A percentile compares a stretch with the other conserved stretches of the same genome.
Evolutionary conservation across 352 stramenopile genomes (phyloP).

Genomic region (Phytophthora ohioensis): DNA sequence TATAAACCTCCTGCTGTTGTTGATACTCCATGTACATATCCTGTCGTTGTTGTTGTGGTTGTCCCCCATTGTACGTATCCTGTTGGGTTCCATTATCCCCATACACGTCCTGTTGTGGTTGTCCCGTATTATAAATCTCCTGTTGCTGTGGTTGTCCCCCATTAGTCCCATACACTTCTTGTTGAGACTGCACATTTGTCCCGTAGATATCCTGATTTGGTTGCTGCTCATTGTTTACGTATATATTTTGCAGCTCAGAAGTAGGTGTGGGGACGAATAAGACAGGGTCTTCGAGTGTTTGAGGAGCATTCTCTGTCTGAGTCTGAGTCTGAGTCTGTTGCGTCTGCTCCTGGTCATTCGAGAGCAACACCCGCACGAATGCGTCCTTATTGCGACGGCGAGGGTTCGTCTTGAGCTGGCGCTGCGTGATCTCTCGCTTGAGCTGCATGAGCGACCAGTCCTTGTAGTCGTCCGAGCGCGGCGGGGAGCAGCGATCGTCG

Average conservation of each 20-base stretch:
- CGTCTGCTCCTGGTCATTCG: constrained; percentile 31
- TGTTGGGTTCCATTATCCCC: not conserved
- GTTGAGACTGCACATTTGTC: constrained; percentile 3
- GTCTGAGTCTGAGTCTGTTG: constrained; percentile 1
- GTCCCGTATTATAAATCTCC: constrained; percentile 7
- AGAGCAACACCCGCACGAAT: constrained; percentile 50
- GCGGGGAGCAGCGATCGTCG: constrained; percentile 50
- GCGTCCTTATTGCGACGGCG: constrained; percentile 57
- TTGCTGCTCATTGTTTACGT: constrained; percentile 32
- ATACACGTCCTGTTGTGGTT: constrained; percentile 12
- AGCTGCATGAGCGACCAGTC: constrained; percentile 61
- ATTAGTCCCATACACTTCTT: constrained; percentile 10
- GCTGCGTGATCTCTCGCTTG: constrained; percentile 64
- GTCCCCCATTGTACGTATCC: constrained; percentile 9
- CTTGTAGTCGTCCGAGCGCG: constrained; percentile 63
- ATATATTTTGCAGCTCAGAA: constrained; percentile 31
- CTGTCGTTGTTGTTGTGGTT: constrained; percentile 12
- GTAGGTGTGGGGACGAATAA: constrained; percentile 31
- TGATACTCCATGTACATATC: constrained; percentile 18
- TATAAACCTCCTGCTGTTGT: constrained; percentile 22
- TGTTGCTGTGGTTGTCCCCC: constrained; percentile 9
- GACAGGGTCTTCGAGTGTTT: constrained; percentile 24
- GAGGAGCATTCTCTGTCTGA: constrained; percentile 9
- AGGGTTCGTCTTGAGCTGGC: constrained; percentile 54
- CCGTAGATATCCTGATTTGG: constrained; percentile 26